These are phyloP conservation scores for Daldinia grandis DNA, from an alignment of 495 filamentous ascomycete species.

Conservation along the genomic window DNA sequence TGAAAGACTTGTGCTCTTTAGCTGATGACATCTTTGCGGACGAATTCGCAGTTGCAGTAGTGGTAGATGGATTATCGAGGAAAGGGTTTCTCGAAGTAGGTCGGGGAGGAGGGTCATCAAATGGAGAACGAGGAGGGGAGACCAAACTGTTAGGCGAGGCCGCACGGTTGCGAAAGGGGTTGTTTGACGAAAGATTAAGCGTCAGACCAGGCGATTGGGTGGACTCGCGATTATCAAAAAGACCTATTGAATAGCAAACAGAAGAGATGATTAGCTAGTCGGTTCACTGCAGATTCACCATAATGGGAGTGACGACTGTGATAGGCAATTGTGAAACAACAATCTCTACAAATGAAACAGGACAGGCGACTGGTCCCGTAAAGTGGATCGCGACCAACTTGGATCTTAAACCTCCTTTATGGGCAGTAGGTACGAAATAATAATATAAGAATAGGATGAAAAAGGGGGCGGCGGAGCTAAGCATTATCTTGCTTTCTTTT, in stretches of 20 bases:
- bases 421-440: not conserved
- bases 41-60: constrained; percentile 50
- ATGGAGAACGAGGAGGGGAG: constrained; percentile 58
- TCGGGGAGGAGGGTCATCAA: constrained; percentile 67
- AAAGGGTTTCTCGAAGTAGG: constrained; percentile 92
- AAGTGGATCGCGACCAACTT: constrained; percentile 46
- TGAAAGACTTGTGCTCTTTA: constrained; percentile 62
- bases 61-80: constrained; percentile 68
- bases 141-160: constrained; percentile 66
- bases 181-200: constrained; percentile 86
- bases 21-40: constrained; percentile 66
- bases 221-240: constrained; percentile 46
- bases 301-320: constrained; percentile 54
- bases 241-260: constrained; percentile 43
- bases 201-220: constrained; percentile 59
- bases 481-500: constrained; percentile 18
- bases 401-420: constrained; percentile 30
- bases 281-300: constrained; percentile 49
- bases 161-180: constrained; percentile 95
- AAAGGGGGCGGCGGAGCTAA: constrained; percentile 33
- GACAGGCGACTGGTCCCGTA: constrained; percentile 51
- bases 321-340: constrained; percentile 59
- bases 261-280: constrained; percentile 48
- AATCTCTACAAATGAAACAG: constrained; percentile 62
- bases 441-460: constrained; percentile 18